Base-by-base conservation (phyloP, 352 stramenopile genomes). In the Aphanomyces stellatus region DNA sequence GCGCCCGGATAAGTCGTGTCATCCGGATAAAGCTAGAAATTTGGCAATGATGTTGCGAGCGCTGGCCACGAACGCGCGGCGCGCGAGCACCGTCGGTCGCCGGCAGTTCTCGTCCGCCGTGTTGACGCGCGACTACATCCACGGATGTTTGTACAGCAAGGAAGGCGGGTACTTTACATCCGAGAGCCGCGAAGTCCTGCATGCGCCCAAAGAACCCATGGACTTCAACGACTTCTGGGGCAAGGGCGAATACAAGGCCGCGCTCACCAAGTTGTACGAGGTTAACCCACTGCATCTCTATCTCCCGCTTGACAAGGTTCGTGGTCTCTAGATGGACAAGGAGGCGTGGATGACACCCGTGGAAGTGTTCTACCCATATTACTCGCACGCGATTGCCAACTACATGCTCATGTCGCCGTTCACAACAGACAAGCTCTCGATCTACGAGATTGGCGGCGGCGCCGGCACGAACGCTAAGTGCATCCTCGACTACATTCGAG, bases 311-410 rank as follows among this genome's bases (percentile, higher is more conserved):
- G n/a, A n/a, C n/a, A n/a, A n/a, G n/a, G n/a, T n/a, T n/a, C n/a
- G n/a, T n/a, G n/a, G n/a, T 19, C 13, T 61, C 7, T 43, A 63
- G 33, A 19, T n/a, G 55, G 78, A 77, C 30, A 75, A 72, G 19
- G 87, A 95, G 73, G 87, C 86, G 30, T 97, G 86, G 86, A 82
- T 96, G 60, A 97, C 90, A 46, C 90, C 90, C 25, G 90, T 95
- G 8, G 88, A 97, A 62, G 79, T 96, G 27, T 97, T 96, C 57
- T 76, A 78, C 53, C 90, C 90, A 15, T 78, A 87, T 62, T 96
- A 96, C 74, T 96, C 87, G 59, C 74, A 91, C 22, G 88, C 88
- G 22, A 74, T 97, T 61, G 90, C 86, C 49, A 84, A 80, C 40
- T 96, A 95, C 76, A 93, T 97, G 74, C 74, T 95, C 28, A 77